Evolutionary conservation across 2,329 filamentous ascomycete genomes (phyloP).

Genomic region (Arthrobotrys iridis): DNA sequence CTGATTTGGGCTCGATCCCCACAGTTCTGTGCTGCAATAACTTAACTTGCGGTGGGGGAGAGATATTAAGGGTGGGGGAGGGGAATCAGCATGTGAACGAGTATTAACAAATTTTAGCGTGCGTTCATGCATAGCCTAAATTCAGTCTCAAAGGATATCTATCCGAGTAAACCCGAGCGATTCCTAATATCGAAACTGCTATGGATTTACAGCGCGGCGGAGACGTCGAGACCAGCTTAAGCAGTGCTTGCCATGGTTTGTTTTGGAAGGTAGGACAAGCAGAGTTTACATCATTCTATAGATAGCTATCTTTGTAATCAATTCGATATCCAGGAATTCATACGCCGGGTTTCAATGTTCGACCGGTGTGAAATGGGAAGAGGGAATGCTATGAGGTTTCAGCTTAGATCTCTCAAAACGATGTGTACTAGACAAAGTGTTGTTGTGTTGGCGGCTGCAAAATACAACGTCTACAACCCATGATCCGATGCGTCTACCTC

Average conservation of each 20-base stretch:
- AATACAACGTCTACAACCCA: slow-evolving; percentile 47
- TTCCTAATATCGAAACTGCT: background rate
- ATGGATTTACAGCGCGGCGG: too few relatives aligned
- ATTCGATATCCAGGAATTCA: too few relatives aligned
- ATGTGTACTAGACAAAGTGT: background rate
- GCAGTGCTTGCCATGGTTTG: too few relatives aligned
- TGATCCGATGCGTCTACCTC: too few relatives aligned
- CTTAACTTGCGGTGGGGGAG: slow-evolving; percentile 19
- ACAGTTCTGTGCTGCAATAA: background rate
- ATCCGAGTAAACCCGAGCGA: background rate
- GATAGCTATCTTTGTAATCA: too few relatives aligned
- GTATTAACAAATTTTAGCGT: background rate
- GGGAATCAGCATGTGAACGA: background rate
- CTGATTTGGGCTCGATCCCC: slow-evolving; percentile 6
- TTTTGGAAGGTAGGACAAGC: background rate
- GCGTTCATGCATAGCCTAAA: background rate
- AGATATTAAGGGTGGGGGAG: background rate
- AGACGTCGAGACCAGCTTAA: too few relatives aligned
- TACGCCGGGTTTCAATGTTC: too few relatives aligned
- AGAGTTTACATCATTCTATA: background rate
- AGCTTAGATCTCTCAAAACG: background rate
- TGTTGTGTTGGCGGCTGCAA: slow-evolving; percentile 5
- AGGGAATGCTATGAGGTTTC: background rate
- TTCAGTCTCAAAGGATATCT: background rate
- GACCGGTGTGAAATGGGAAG: background rate